phyloP scores from a whole-genome alignment of 1,284 basidiomycete species.

The Leccinum ponderosum region DNA sequence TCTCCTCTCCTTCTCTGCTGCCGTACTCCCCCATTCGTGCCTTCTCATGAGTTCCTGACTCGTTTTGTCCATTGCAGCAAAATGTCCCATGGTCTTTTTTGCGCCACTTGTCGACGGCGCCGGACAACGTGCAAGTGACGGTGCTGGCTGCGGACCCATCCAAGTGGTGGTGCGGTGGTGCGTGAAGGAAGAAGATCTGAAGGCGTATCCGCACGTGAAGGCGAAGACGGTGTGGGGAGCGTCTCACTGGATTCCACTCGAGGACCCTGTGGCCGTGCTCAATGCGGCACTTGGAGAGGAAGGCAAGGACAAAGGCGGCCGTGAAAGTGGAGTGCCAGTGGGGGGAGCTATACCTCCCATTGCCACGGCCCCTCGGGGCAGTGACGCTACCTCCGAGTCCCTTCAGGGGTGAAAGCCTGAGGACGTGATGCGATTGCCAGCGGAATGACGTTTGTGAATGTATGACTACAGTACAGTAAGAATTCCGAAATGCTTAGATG shows the following conservation, averaged over 20 bases:
- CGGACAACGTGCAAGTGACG: conserved; percentile 16
- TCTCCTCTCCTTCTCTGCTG: conserved; percentile 6
- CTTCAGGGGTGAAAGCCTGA: not conserved
- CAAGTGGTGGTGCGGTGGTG: not conserved
- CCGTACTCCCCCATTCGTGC: not conserved
- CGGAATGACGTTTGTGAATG: too few species aligned
- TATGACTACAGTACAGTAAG: too few species aligned
- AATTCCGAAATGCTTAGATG: too few species aligned
- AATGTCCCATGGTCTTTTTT: conserved; percentile 20
- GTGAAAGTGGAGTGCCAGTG: not conserved
- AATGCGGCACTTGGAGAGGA: conserved; percentile 10
- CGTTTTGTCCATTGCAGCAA: conserved; percentile 9
- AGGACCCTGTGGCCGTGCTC: conserved; percentile 11
- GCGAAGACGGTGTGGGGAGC: conserved; percentile 11
- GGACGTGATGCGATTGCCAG: not conserved
- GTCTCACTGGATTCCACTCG: conserved; percentile 8
- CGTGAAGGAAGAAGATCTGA: conserved; percentile 7
- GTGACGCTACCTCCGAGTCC: too few species aligned
- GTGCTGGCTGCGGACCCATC: conserved; percentile 19
- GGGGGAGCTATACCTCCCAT: too few species aligned
- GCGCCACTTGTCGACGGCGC: not conserved
- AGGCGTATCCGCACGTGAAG: conserved; percentile 10
- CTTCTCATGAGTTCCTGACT: not conserved
- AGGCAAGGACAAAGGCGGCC: not conserved
- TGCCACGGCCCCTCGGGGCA: too few species aligned